Base-by-base conservation (phyloP, 1,284 basidiomycete species). In the Cyathus olla region DNA sequence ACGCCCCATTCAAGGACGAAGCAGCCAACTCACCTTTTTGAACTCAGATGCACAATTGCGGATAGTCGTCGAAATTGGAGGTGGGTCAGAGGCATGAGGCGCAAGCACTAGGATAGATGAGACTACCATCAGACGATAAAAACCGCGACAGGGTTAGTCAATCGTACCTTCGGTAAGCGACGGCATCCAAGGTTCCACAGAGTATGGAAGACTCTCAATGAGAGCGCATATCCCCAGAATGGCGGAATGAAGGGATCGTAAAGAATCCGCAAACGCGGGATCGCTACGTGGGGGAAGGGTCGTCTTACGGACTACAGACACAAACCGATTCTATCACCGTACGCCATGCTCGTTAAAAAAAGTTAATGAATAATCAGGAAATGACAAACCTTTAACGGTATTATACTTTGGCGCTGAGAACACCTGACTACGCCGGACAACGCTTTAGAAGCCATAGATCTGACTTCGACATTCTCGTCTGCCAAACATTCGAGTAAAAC, bases 381-480 rank as follows among this genome's bases (percentile, higher is more conserved):
- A 22, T 8, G 55, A 62, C 75, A 65, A 72, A 94, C 95, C 87
- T 93, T 95, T 67, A 99, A 83, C 5, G 92, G 90, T 54, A 94
- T 80, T 68, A 99, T 96, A 70, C 92, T 94, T 61, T 94, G 88
- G 57, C 97, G 87, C 75, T 98, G 96, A 13, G 96, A 97, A 73
- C 96, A 98, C 64, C 97, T 87, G 39, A 99, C 88, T 66, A 99
- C 91, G 22, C 95, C 94, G 21, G 94, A 93, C 35, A 99, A 82
- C 44, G 95, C 94, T 80, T 92, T 92, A 4, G 94, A 94, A n/a
- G 95, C 94, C 86, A 94, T 96, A 76, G 96, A 95, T 62, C 96
- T 88, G 29, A 98, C 96, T 80, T 98, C 96, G 56, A 97, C 91
- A 72, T 97, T 97, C 72, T 95, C 93, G 74, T 98, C 96, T 27